These are phyloP conservation scores for Bryoglossum gracile DNA, from an alignment of 495 filamentous ascomycete species.

Conservation along the genomic window DNA sequence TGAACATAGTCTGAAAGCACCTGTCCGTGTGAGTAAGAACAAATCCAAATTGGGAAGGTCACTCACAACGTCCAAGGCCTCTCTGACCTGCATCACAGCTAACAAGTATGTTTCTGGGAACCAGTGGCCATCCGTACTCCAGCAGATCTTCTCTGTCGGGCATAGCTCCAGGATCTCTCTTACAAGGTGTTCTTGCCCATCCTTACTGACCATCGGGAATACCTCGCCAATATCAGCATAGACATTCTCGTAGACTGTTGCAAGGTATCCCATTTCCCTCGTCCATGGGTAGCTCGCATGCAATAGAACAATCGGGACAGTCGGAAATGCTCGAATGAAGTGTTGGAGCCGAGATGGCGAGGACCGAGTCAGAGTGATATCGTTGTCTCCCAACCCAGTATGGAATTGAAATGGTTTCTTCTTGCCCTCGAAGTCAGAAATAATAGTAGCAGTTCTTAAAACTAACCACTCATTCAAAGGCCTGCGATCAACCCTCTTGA, in stretches of 20 bases:
- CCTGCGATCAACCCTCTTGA: slow-evolving; percentile 17
- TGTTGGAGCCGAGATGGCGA: slow-evolving; percentile 73
- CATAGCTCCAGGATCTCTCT: slow-evolving; percentile 69
- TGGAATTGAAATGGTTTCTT: slow-evolving; percentile 82
- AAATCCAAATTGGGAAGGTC: neutral
- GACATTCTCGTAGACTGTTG: slow-evolving; percentile 71
- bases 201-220: slow-evolving; percentile 72
- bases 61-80: slow-evolving; percentile 61
- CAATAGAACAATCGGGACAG: slow-evolving; percentile 69
- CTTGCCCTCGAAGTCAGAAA: slow-evolving; percentile 32
- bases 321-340: slow-evolving; percentile 61
- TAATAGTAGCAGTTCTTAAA: slow-evolving; percentile 42
- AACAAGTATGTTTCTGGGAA: slow-evolving; percentile 80
- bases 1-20: slow-evolving; percentile 54
- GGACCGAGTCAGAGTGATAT: slow-evolving; percentile 60
- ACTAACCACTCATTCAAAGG: slow-evolving; percentile 30
- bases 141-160: slow-evolving; percentile 70
- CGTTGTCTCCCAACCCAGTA: slow-evolving; percentile 79
- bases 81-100: slow-evolving; percentile 69
- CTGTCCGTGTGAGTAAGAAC: slow-evolving; percentile 23
- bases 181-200: slow-evolving; percentile 69
- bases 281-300: slow-evolving; percentile 85
- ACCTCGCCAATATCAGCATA: slow-evolving; percentile 85
- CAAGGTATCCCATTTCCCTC: slow-evolving; percentile 73
- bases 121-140: slow-evolving; percentile 79